Conservation (phyloP, 495 filamentous ascomycete genomes). For the Staphylotrichum tortipilum region DNA sequence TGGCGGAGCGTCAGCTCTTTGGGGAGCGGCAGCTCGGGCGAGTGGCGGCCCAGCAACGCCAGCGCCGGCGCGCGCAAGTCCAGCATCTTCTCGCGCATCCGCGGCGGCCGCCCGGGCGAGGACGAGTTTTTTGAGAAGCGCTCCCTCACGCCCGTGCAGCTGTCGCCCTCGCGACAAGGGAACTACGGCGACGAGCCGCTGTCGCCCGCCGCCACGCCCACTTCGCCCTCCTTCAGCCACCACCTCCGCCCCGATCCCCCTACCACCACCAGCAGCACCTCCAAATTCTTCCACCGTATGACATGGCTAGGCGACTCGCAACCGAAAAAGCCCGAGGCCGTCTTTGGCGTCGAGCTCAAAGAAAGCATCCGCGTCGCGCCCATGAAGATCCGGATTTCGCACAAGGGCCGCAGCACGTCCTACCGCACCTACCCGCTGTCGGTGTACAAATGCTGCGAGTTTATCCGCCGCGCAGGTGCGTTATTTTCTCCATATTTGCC, state of each 20-base stretch:
- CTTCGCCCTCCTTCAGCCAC: background rate
- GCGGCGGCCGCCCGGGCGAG: background rate
- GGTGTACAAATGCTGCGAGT: constrained; percentile 27
- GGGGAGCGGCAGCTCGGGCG: constrained; percentile 9
- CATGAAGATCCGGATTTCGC: constrained; percentile 22
- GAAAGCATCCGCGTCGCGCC: constrained; percentile 19
- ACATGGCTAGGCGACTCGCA: constrained; percentile 4
- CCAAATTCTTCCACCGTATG: constrained; percentile 10
- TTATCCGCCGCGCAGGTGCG: constrained; percentile 17
- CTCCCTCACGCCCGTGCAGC: constrained; percentile 15
- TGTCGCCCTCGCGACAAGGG: background rate
- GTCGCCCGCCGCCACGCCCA: background rate
- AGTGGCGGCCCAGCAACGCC: constrained; percentile 6
- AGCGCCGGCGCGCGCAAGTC: background rate
- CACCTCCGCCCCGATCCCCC: too few relatives aligned
- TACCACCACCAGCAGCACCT: background rate
- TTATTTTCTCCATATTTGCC: too few relatives aligned
- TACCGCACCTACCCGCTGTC: constrained; percentile 17
- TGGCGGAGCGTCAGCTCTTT: constrained; percentile 8
- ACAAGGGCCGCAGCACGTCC: constrained; percentile 20
- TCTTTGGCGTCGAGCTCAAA: constrained; percentile 22
- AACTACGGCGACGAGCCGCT: background rate
- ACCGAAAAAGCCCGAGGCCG: constrained; percentile 1
- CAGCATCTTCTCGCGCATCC: constrained; percentile 13
- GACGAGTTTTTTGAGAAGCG: constrained; percentile 15